These are phyloP conservation scores for Aechmea fasciata DNA, from an alignment of 176 grass and related monocot genomes.

Conservation along the genomic window DNA sequence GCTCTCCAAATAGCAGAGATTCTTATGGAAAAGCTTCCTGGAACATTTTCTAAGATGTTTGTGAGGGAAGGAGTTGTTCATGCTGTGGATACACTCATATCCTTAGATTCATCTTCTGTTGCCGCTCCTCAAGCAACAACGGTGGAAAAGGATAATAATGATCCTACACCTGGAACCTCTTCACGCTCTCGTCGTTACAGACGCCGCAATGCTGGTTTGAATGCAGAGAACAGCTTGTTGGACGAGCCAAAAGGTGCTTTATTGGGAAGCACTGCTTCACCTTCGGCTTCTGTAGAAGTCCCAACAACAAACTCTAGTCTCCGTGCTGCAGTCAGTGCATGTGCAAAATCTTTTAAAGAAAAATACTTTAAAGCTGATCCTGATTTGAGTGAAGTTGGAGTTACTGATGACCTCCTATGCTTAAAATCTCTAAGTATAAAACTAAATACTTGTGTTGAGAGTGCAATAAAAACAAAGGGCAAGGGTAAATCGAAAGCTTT, in stretches of 20 bases:
- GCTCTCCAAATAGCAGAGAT: slow-evolving; percentile 80
- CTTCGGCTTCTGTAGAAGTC: slow-evolving; percentile 20
- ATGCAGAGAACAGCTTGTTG: slow-evolving; percentile 28
- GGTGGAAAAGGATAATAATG: slow-evolving; percentile 25
- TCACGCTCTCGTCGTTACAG: slow-evolving; percentile 60
- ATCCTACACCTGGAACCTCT: slow-evolving; percentile 29
- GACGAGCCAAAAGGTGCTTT: slow-evolving; percentile 49
- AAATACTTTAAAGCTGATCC: slow-evolving; percentile 66
- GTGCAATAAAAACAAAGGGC: slow-evolving; percentile 35
- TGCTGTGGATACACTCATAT: slow-evolving; percentile 67
- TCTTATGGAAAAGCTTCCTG: slow-evolving; percentile 83
- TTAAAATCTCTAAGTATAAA: slow-evolving; percentile 61
- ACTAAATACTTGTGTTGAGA: slow-evolving; percentile 44
- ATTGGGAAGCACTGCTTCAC: slow-evolving; percentile 23
- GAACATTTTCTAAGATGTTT: slow-evolving; percentile 76
- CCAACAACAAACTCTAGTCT: slow-evolving; percentile 39
- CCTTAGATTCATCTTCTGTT: slow-evolving; percentile 27
- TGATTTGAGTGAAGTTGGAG: slow-evolving; percentile 42
- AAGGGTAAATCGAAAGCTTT: slow-evolving; percentile 72
- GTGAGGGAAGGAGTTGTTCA: slow-evolving; percentile 93
- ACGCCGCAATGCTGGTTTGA: slow-evolving; percentile 30
- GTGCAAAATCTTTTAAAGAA: slow-evolving; percentile 59
- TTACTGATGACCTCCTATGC: slow-evolving; percentile 69
- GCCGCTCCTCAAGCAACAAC: slow-evolving; percentile 30
- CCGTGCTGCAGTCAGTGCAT: slow-evolving; percentile 49